These are phyloP conservation scores for Sanghuangporus baumii DNA, from an alignment of 1,284 basidiomycete genomes.

Conservation along the genomic window DNA sequence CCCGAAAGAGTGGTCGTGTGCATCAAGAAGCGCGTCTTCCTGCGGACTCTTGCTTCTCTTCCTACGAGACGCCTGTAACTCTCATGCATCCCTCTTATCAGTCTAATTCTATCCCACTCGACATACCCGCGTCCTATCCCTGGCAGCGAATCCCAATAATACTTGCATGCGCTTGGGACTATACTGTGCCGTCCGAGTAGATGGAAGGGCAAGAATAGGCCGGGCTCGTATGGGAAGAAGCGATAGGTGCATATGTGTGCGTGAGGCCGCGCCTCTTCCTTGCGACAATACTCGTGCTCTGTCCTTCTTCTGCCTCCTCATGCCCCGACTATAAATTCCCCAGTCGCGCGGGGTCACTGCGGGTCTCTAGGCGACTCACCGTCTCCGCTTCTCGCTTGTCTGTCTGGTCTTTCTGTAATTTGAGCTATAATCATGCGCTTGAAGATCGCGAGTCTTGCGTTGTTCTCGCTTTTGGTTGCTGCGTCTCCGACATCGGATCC, in stretches of 20 bases:
- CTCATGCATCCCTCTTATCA: background rate
- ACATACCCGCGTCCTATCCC: background rate
- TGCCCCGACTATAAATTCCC: conserved; percentile 1
- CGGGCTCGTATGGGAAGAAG: too few species aligned
- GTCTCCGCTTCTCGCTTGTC: too few species aligned
- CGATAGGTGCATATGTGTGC: background rate
- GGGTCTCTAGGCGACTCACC: background rate
- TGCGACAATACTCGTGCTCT: background rate
- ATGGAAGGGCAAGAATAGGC: too few species aligned
- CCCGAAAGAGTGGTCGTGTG: background rate
- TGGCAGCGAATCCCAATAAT: background rate
- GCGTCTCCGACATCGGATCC: conserved; percentile 10
- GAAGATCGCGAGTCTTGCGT: conserved; percentile 11
- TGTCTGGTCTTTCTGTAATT: background rate
- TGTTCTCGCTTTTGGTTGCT: conserved; percentile 5
- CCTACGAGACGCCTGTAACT: background rate
- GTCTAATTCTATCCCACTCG: background rate
- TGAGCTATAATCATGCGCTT: conserved; percentile 9
- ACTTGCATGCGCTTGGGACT: background rate
- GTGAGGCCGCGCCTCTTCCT: background rate
- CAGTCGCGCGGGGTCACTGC: background rate
- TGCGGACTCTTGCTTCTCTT: background rate
- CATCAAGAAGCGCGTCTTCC: background rate
- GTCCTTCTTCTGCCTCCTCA: background rate
- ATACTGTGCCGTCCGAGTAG: too few species aligned